Conservation (phyloP, 768 basidiomycete genomes). For the Boletus tomentosulus region DNA sequence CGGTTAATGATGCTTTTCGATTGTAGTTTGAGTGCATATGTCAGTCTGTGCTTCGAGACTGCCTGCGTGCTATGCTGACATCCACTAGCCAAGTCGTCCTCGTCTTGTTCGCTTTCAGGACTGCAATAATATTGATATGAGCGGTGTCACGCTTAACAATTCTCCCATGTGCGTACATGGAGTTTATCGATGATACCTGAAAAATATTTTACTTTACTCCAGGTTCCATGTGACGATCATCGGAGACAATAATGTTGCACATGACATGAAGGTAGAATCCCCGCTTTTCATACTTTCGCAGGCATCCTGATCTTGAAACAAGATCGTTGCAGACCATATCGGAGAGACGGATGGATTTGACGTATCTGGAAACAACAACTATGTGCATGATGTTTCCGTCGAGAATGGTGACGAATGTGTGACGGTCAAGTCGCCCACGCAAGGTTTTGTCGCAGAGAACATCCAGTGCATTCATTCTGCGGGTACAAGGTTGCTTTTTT, state of each 20-base stretch:
- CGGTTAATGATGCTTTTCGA: background rate
- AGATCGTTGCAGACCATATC: constrained; percentile 14
- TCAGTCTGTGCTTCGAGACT: background rate
- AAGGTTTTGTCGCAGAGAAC: constrained; percentile 14
- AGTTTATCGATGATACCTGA: background rate
- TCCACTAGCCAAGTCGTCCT: constrained; percentile 2
- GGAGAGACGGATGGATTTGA: constrained; percentile 9
- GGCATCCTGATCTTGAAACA: background rate
- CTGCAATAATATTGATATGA: constrained; percentile 6
- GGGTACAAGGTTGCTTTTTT: background rate
- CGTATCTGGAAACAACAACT: constrained; percentile 28
- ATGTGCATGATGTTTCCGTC: constrained; percentile 33
- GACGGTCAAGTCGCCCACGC: constrained; percentile 31
- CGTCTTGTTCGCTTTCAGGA: constrained; percentile 6
- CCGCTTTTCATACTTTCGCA: background rate
- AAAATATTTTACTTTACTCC: background rate
- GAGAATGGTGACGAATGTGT: constrained; percentile 33
- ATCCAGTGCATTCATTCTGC: constrained; percentile 9
- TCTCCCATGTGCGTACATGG: constrained; percentile 4
- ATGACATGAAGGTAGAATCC: constrained; percentile 8
- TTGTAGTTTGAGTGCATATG: constrained; percentile 1
- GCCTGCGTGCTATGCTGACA: background rate
- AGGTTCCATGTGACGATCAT: constrained; percentile 14
- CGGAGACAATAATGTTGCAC: constrained; percentile 5
- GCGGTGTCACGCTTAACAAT: constrained; percentile 14